Evolutionary conservation across 805 yeast genomes (phyloP), one percentile per base, ranked within the genome.

Genomic region (Alloascoidea hylecoeti): DNA sequence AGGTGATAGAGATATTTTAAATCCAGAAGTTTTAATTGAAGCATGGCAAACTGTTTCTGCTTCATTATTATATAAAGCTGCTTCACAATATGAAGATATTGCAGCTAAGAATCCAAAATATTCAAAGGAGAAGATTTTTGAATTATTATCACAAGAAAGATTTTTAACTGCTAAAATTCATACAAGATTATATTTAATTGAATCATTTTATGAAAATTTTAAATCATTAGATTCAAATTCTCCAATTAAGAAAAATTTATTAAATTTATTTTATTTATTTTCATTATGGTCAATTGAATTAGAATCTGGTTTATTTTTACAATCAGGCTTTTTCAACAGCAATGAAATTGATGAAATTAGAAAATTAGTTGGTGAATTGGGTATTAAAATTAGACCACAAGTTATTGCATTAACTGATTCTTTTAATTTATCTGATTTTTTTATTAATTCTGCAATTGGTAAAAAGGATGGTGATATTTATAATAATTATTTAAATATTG

Each of bases 371-470:
- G 66, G 66, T 34, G 53, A 52, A 36, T 52, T 75, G 44, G 59
- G 79, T 44, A 56, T 62, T 17, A 60, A 59, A 17, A 53, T 79
- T 33, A 66, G 95, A 56, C 70, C 73, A 18, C 74, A 79, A 49
- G 81, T 79, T 39, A 73, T 84, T 54, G 79, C 81, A 1, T 64
- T 82, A 49, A 80, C 94, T 3, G 96, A 86, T 57, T 70, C 94
- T 1, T 86, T 86, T 66, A 74, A 79, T 57, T 68, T 80, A 44
- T 74, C 84, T 33, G 95, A 86, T 59, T 78, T 69, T 53, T 71
- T 80, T 61, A 68, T 86, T 51, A 82, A 85, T 55, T 75, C 95
- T 0, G 77, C 92, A 3, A 69, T 86, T 41, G 96, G 96, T 35
- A 68, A 65, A 41, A 78, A 69, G 57, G 75, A 81, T 48, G 96